Evolutionary conservation across 2,329 filamentous ascomycete genomes (phyloP), one percentile per base, ranked within the genome.

Genomic region (Cercospora sesami): DNA sequence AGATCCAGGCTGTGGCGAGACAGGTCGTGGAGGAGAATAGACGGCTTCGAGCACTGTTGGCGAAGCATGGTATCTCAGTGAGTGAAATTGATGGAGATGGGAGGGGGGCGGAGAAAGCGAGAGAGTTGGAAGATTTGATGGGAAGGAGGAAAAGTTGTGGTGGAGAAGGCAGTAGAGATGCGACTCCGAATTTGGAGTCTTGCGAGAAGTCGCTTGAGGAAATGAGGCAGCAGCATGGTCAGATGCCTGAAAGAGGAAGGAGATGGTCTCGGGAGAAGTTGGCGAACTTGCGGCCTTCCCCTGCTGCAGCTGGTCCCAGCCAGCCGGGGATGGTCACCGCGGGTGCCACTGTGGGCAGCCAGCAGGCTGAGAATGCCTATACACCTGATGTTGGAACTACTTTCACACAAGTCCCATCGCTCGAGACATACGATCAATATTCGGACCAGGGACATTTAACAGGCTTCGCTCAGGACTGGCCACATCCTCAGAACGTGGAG

Each of bases 1-100:
- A 92, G 75, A 87, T 93, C 10, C 91, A 93, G 76, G 80, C 84
- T 61, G 91, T 90, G 0, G 91, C 90, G 1, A 83, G 89, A 65
- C 86, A 81, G 64, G 91, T 93, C 2, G 84, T 87, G 4, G 87
- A 90, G 16, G 90, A 94, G 78, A 93, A 93, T 77, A 84, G 81
- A 67, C 85, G 85, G 63, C 81, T 93, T 65, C 83, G 89, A 23
- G 80, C 80, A 16, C 81, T 93, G 18, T 82, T 92, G 36, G 81
- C 82, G 62, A 79, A 83, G 53, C 81, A 86, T 71, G 89, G 90
- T 3, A 80, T 91, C 23, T 78, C 80, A 51, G 86, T 89, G 68
- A 80, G 83, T 7, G 84, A 86, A 53, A 84, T 91, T 14, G 33
- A 66, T 51, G 39, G 63, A 3, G 51, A 33, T 28, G 33, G 30